Conservation (phyloP, 257 asterid genomes). For the Solanum chilense region DNA sequence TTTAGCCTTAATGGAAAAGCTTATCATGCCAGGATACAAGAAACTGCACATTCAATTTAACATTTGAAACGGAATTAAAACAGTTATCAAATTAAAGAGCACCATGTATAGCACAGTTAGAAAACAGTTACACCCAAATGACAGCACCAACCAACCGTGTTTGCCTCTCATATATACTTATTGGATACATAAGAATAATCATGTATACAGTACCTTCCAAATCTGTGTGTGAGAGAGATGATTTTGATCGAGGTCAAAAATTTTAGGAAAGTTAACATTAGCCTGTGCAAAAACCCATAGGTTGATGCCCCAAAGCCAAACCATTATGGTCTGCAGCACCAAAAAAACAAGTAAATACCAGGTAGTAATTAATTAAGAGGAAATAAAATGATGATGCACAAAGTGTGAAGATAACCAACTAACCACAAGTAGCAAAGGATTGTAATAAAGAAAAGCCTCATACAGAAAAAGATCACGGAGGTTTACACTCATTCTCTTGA, state of each 20-base stretch:
- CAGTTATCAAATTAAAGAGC: background rate
- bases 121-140: background rate
- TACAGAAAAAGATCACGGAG: constrained; percentile 79
- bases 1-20: background rate
- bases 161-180: background rate
- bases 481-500: constrained; percentile 93
- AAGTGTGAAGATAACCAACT: constrained; percentile 41
- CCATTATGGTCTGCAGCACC: constrained; percentile 70
- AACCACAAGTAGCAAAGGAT: constrained; percentile 94
- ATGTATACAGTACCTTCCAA: constrained; percentile 63
- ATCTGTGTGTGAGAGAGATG: constrained; percentile 83
- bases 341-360: constrained; percentile 3
- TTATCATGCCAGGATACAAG: background rate
- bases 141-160: background rate
- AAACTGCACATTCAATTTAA: background rate
- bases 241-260: constrained; percentile 83
- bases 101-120: background rate
- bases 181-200: background rate
- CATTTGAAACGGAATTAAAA: background rate
- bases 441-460: constrained; percentile 94
- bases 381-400: background rate
- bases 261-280: constrained; percentile 59
- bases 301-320: constrained; percentile 96
- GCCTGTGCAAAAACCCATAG: constrained; percentile 80
- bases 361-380: background rate